These are phyloP conservation scores for Helotiales sp. DNA, from an alignment of 2,329 filamentous ascomycete genomes.

Conservation along the genomic window DNA sequence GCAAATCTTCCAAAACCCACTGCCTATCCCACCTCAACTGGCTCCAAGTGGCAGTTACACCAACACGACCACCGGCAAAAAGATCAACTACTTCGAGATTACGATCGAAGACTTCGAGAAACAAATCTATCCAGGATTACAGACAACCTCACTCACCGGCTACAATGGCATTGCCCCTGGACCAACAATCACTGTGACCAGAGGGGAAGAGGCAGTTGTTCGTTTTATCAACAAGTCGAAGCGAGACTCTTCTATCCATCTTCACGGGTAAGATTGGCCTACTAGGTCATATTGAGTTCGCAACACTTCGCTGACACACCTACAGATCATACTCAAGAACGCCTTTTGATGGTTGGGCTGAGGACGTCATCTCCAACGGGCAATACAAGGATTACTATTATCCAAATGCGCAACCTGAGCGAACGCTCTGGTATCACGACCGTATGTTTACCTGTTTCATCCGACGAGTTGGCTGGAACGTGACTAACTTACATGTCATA, in stretches of 20 bases:
- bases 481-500: not conserved
- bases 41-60: constrained; percentile 24
- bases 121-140: constrained; percentile 51
- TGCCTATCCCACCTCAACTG: constrained; percentile 30
- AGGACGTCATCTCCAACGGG: constrained; percentile 54
- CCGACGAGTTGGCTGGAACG: not conserved
- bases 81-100: constrained; percentile 54
- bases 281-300: not conserved
- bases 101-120: constrained; percentile 48
- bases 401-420: constrained; percentile 58
- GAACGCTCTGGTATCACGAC: constrained; percentile 63
- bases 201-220: constrained; percentile 57
- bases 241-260: constrained; percentile 19
- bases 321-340: constrained; percentile 47
- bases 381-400: constrained; percentile 68
- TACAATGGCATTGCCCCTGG: constrained; percentile 62
- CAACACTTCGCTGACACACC: not conserved
- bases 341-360: constrained; percentile 59
- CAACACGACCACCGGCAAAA: constrained; percentile 26
- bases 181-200: constrained; percentile 51
- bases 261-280: constrained; percentile 49
- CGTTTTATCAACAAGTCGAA: constrained; percentile 53
- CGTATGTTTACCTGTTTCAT: constrained; percentile 8
- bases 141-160: constrained; percentile 49
- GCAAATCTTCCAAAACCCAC: constrained; percentile 31